These are phyloP conservation scores for Cordyceps cicadae DNA, from an alignment of 2,329 filamentous ascomycete genomes.

Conservation along the genomic window DNA sequence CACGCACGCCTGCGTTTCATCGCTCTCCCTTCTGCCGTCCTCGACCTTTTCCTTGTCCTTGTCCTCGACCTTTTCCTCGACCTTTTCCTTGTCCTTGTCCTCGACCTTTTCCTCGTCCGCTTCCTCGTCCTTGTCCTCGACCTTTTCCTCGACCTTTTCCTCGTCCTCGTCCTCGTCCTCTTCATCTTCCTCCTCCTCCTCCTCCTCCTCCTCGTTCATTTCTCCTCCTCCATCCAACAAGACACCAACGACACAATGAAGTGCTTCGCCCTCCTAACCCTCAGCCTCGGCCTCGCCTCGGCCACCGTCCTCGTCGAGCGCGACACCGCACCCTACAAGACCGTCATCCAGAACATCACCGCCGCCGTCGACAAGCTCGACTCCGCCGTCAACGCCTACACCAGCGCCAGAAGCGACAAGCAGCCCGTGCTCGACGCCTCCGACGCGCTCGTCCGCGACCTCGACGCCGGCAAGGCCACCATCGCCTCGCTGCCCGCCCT, in stretches of 20 bases:
- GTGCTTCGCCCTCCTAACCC: background rate
- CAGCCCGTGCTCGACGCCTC: constrained; percentile 6
- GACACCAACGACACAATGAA: background rate
- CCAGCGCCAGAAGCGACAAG: constrained; percentile 1
- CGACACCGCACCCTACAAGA: constrained; percentile 8
- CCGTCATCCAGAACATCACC: constrained; percentile 9
- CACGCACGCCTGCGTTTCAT: background rate
- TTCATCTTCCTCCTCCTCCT: no score
- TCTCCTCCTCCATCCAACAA: background rate
- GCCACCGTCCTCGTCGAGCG: constrained; percentile 6
- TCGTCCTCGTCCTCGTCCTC: no score
- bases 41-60: no score
- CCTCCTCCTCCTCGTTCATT: no score
- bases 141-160: no score
- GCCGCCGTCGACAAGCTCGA: constrained; percentile 4
- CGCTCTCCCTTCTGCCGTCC: background rate
- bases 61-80: no score
- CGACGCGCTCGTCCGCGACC: constrained; percentile 6
- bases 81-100: no score
- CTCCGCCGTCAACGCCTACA: background rate
- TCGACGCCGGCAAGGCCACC: constrained; percentile 7
- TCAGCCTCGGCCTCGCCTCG: constrained; percentile 1
- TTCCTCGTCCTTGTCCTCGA: no score
- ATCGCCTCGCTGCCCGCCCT: constrained; percentile 2
- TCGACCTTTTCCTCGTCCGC: no score